A percentile compares a stretch with the other conserved stretches of the same genome.
phyloP scores from a whole-genome alignment of 306 rosid species.

The Rubus idaeus region DNA sequence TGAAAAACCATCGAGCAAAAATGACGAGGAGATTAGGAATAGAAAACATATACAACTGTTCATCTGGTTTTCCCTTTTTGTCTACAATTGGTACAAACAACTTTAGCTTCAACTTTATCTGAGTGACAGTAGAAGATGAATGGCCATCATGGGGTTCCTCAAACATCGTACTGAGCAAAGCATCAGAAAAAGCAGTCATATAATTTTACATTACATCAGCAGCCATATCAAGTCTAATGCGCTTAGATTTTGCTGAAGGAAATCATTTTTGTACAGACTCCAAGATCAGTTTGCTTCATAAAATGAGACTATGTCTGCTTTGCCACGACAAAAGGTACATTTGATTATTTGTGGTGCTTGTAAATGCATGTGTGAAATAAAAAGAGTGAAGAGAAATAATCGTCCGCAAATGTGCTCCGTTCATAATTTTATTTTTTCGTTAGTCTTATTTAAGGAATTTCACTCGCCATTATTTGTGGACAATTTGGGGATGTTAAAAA shows the following conservation, averaged over 20 bases:
- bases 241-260: neutral
- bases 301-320: neutral
- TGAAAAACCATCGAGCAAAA: slow-evolving; percentile 5
- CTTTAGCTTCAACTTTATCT: neutral
- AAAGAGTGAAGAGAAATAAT: neutral
- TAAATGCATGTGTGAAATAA: too few relatives aligned
- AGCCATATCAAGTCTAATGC: slow-evolving; percentile 11
- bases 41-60: neutral
- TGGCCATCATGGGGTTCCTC: slow-evolving; percentile 18
- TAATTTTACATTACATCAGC: slow-evolving; percentile 2
- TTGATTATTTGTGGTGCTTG: neutral
- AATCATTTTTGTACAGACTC: neutral
- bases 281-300: neutral
- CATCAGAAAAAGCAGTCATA: neutral
- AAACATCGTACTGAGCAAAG: slow-evolving; percentile 18
- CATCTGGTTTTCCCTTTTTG: neutral
- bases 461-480: too few relatives aligned
- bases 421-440: too few relatives aligned
- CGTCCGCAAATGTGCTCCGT: too few relatives aligned
- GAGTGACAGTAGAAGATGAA: neutral
- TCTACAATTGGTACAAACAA: neutral
- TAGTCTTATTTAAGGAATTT: too few relatives aligned
- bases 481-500: too few relatives aligned
- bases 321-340: neutral
- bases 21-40: slow-evolving; percentile 21